Conservation (phyloP, 495 filamentous ascomycete species). For the Cercophora samala region DNA sequence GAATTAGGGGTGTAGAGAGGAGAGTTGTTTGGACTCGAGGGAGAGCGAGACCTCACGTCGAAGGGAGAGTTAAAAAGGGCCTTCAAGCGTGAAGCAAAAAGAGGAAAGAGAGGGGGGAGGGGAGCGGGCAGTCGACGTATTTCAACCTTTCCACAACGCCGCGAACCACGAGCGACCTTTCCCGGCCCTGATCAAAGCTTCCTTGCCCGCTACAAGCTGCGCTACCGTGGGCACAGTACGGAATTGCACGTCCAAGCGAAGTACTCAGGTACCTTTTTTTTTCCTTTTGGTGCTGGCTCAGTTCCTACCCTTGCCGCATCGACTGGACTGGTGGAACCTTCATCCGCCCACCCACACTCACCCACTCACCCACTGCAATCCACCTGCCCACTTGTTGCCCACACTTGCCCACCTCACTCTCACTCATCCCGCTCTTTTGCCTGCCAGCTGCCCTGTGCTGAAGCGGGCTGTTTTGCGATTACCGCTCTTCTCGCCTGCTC, state of each 20-base stretch:
- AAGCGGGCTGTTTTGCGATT: too few species aligned
- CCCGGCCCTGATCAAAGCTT: slow-evolving; percentile 28
- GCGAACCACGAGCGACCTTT: slow-evolving; percentile 29
- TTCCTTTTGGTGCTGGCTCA: too few species aligned
- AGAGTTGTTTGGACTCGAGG: slow-evolving; percentile 30
- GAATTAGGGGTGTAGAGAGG: slow-evolving; percentile 24
- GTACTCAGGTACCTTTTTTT: slow-evolving; percentile 12
- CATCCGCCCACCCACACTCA: neutral
- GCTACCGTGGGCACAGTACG: slow-evolving; percentile 24
- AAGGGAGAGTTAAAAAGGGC: slow-evolving; percentile 39
- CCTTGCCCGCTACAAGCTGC: slow-evolving; percentile 12
- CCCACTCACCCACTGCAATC: neutral
- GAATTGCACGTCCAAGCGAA: slow-evolving; percentile 25
- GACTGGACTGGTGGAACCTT: slow-evolving; percentile 14
- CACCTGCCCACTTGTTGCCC: too few species aligned
- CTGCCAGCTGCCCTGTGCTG: neutral
- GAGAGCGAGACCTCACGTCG: slow-evolving; percentile 38
- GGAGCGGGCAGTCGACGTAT: slow-evolving; percentile 30
- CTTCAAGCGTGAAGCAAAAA: slow-evolving; percentile 37
- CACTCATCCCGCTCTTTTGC: slow-evolving; percentile 2
- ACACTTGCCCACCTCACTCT: too few species aligned
- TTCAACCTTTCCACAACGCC: slow-evolving; percentile 31
- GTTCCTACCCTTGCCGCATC: slow-evolving; percentile 12
- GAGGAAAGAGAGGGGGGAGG: slow-evolving; percentile 27
- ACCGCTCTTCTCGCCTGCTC: neutral